phyloP scores from a whole-genome alignment of 805 yeast genomes.

The Candida chauliodis region DNA sequence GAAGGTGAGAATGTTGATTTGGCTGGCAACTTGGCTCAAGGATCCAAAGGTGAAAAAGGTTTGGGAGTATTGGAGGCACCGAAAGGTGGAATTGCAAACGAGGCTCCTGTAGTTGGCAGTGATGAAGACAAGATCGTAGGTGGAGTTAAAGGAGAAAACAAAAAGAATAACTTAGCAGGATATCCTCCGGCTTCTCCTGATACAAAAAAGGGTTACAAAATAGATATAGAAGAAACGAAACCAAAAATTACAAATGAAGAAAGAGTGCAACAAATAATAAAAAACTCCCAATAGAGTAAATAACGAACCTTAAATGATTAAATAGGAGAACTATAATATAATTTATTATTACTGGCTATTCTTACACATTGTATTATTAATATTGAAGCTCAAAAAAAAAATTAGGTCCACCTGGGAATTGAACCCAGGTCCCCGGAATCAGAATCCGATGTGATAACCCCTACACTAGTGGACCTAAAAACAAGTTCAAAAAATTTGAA shows the following conservation, averaged over 20 bases:
- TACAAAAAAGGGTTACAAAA: slow-evolving; percentile 1
- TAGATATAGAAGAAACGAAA: not conserved
- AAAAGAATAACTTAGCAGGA: slow-evolving; percentile 5
- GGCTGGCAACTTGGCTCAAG: slow-evolving; percentile 37
- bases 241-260: slow-evolving; percentile 5
- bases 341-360: not conserved
- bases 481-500: no score
- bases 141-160: slow-evolving; percentile 15
- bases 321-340: not conserved
- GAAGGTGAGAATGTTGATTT: slow-evolving; percentile 32
- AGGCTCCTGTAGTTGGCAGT: slow-evolving; percentile 40
- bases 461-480: slow-evolving; percentile 31
- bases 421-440: slow-evolving; percentile 35
- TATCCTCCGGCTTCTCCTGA: slow-evolving; percentile 6
- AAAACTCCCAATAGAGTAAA: slow-evolving; percentile 4
- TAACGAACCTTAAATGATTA: not conserved
- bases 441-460: slow-evolving; percentile 32
- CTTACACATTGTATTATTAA: no score
- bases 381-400: no score
- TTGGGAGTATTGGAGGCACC: slow-evolving; percentile 42
- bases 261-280: slow-evolving; percentile 7
- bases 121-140: slow-evolving; percentile 30
- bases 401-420: slow-evolving; percentile 27
- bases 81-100: slow-evolving; percentile 45
- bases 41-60: slow-evolving; percentile 38